Evolutionary conservation across 306 rosid genomes (phyloP).

Genomic region (Fragaria vesca): DNA sequence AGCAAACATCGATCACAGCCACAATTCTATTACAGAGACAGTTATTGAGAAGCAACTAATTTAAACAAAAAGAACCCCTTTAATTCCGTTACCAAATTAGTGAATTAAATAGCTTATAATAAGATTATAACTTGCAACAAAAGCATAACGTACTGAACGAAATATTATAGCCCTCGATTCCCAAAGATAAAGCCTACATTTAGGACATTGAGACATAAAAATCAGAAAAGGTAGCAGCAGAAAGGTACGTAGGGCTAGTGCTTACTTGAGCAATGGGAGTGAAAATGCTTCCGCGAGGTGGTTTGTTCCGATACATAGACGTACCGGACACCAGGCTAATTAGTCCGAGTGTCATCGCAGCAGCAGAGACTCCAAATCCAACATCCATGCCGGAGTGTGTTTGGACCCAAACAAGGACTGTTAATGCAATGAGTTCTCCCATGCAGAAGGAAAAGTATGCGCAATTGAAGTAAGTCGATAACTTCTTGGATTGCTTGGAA

Average conservation of each 20-base stretch:
- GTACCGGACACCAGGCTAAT: constrained; percentile 37
- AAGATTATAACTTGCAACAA: background rate
- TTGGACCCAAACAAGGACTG: constrained; percentile 66
- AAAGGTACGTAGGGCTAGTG: background rate
- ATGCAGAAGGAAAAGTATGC: constrained; percentile 63
- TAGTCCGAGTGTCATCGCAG: constrained; percentile 52
- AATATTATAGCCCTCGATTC: background rate
- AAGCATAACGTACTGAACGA: background rate
- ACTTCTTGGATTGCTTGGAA: constrained; percentile 36
- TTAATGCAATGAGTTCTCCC: constrained; percentile 53
- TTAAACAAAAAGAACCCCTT: background rate
- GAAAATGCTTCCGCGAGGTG: constrained; percentile 52
- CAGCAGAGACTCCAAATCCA: constrained; percentile 61
- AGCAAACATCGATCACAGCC: background rate
- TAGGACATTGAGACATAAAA: background rate
- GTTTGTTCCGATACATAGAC: constrained; percentile 34
- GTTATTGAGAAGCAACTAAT: background rate
- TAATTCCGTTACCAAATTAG: background rate
- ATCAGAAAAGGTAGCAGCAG: background rate
- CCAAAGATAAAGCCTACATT: background rate
- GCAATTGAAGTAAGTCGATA: constrained; percentile 56
- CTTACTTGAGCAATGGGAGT: constrained; percentile 58
- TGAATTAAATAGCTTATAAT: background rate
- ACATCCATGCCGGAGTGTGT: constrained; percentile 63
- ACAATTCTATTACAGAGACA: background rate